Conservation (phyloP, 768 basidiomycete species). For the Calocybe gangraenosa region DNA sequence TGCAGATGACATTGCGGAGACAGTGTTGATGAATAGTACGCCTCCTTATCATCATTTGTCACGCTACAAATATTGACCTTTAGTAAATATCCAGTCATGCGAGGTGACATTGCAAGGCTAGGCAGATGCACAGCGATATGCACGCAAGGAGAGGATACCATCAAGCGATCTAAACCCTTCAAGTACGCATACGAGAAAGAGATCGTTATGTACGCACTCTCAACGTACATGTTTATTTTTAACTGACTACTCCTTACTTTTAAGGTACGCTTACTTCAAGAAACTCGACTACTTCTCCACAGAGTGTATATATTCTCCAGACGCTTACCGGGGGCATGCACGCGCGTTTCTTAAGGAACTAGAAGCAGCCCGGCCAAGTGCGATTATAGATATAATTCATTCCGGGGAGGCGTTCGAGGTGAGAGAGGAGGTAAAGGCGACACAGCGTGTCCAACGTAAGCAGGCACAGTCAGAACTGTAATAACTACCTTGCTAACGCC, state of each 20-base stretch:
- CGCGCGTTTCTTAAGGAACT: constrained; percentile 92
- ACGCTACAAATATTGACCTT: background rate
- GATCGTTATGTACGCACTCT: constrained; percentile 95
- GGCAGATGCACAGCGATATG: constrained; percentile 93
- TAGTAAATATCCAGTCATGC: constrained; percentile 67
- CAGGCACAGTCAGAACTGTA: constrained; percentile 13
- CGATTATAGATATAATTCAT: constrained; percentile 97
- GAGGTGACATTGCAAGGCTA: constrained; percentile 93
- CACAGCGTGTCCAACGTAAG: constrained; percentile 83
- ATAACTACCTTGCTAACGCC: background rate
- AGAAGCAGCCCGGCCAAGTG: constrained; percentile 89
- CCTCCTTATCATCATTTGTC: no score
- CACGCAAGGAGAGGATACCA: constrained; percentile 94
- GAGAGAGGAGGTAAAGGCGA: constrained; percentile 77
- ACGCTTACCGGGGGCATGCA: constrained; percentile 97
- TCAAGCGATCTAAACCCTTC: constrained; percentile 97
- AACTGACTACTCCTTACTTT: background rate
- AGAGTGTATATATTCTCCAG: constrained; percentile 98
- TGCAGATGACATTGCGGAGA: constrained; percentile 98
- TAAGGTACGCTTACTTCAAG: constrained; percentile 98
- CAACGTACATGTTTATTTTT: background rate
- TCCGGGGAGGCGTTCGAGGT: constrained; percentile 92
- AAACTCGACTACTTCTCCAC: constrained; percentile 99
- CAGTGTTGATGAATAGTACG: constrained; percentile 97
- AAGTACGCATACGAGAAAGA: constrained; percentile 99